Conservation (phyloP, 345 rosid genomes). For the Populus nigra region DNA sequence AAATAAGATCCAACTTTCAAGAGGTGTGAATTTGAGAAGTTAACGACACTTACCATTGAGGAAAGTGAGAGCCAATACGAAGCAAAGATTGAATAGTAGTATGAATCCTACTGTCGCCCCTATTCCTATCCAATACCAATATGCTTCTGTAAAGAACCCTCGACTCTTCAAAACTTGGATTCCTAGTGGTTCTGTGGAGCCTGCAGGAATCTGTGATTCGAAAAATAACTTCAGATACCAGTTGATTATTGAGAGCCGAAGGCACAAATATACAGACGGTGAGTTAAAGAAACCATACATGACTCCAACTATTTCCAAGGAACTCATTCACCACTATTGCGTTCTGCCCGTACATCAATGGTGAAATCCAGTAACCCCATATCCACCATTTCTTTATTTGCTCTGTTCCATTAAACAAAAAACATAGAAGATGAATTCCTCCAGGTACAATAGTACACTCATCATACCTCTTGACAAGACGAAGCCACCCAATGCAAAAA, state of each 20-base stretch:
- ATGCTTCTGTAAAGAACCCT: slow-evolving; percentile 47
- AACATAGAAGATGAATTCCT: neutral
- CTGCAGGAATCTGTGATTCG: slow-evolving; percentile 19
- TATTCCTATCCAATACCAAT: slow-evolving; percentile 71
- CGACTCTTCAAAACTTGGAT: slow-evolving; percentile 39
- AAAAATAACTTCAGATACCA: neutral
- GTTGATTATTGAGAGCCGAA: neutral
- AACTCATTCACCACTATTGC: slow-evolving; percentile 66
- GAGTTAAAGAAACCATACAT: slow-evolving; percentile 24
- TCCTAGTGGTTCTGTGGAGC: slow-evolving; percentile 41
- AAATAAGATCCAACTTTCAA: neutral
- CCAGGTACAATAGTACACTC: neutral
- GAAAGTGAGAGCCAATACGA: slow-evolving; percentile 43
- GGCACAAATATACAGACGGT: neutral
- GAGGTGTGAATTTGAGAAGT: no score
- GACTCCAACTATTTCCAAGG: slow-evolving; percentile 62
- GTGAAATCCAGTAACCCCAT: slow-evolving; percentile 85
- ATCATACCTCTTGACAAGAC: slow-evolving; percentile 53
- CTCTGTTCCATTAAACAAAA: slow-evolving; percentile 32
- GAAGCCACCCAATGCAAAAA: slow-evolving; percentile 59
- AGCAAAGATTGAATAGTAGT: slow-evolving; percentile 42
- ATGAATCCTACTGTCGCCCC: slow-evolving; percentile 41
- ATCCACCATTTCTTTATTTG: slow-evolving; percentile 82
- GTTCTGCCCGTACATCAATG: slow-evolving; percentile 75
- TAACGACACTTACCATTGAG: slow-evolving; percentile 45